A percentile compares a stretch with the other conserved stretches of the same genome.
Evolutionary conservation across 2,329 filamentous ascomycete species (phyloP).

Genomic region (Arthrobotrys megalospora): DNA sequence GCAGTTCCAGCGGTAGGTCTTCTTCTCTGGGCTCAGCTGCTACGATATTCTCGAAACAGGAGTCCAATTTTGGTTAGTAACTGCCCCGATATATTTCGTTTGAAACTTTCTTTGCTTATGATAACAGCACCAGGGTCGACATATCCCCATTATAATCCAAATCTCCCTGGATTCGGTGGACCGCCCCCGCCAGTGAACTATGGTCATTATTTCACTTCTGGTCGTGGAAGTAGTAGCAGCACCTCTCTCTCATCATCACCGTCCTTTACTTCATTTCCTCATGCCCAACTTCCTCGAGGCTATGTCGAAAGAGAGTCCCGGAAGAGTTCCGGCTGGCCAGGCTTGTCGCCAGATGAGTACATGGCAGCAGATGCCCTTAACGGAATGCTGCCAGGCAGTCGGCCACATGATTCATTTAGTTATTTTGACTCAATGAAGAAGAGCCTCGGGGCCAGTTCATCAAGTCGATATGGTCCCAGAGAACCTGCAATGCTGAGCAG

Average conservation of each 20-base stretch:
- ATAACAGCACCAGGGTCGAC: constrained; percentile 39
- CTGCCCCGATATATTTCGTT: background rate
- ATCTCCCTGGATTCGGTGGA: constrained; percentile 46
- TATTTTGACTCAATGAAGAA: constrained; percentile 60
- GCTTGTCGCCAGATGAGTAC: constrained; percentile 55
- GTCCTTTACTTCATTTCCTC: constrained; percentile 54
- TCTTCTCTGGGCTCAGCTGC: constrained; percentile 48
- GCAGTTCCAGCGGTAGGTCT: constrained; percentile 52
- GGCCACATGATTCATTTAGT: constrained; percentile 49
- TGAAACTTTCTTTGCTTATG: constrained; percentile 38
- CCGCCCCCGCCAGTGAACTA: constrained; percentile 55
- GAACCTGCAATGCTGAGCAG: constrained; percentile 55
- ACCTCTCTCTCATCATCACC: constrained; percentile 56
- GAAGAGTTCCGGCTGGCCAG: constrained; percentile 47
- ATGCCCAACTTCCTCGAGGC: constrained; percentile 52
- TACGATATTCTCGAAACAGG: constrained; percentile 53
- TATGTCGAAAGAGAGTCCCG: constrained; percentile 57
- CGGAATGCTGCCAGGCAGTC: constrained; percentile 49
- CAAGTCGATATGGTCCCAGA: constrained; percentile 43
- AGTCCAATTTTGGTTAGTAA: constrained; percentile 47
- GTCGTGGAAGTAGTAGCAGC: constrained; percentile 53
- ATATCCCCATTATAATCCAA: constrained; percentile 58
- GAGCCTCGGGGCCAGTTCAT: constrained; percentile 48
- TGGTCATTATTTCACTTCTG: constrained; percentile 50
- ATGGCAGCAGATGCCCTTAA: constrained; percentile 56